phyloP scores from a whole-genome alignment of 192 early-diverging fungal genomes.

The Coemansia sp. region DNA sequence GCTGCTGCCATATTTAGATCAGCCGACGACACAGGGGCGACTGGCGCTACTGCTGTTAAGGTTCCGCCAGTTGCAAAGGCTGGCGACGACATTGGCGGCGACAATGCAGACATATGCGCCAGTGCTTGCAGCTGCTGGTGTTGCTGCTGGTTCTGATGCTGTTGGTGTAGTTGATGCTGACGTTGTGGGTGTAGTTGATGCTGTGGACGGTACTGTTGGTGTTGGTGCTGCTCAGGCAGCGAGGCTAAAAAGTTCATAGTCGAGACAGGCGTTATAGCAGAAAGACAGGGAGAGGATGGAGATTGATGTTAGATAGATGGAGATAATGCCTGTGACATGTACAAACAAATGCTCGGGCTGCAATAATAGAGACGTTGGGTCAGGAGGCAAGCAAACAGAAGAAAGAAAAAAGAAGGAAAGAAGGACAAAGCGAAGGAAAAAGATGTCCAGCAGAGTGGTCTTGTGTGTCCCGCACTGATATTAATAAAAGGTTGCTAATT shows the following conservation, averaged over 20 bases:
- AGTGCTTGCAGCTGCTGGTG: slow-evolving; percentile 21
- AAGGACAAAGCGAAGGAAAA: not conserved
- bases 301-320: not conserved
- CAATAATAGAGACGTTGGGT: slow-evolving; percentile 1
- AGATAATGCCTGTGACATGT: not conserved
- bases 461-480: not conserved
- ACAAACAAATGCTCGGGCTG: slow-evolving; percentile 2
- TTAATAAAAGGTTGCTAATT: not conserved
- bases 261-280: not conserved
- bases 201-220: slow-evolving; percentile 18
- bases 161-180: not conserved
- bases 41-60: slow-evolving; percentile 1
- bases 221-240: slow-evolving; percentile 24
- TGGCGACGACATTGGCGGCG: slow-evolving; percentile 10
- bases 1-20: slow-evolving; percentile 5
- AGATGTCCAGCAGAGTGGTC: not conserved
- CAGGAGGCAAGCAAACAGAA: not conserved
- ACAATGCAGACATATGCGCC: slow-evolving; percentile 20
- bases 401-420: not conserved
- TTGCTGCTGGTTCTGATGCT: not conserved
- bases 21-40: not conserved
- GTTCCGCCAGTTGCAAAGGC: slow-evolving; percentile 4
- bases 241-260: slow-evolving; percentile 38
- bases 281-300: not conserved
- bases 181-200: slow-evolving; percentile 6